Evolutionary conservation across 306 rosid species (phyloP), one percentile per base, ranked within the genome.

Genomic region (Cicer pinnatifidum): DNA sequence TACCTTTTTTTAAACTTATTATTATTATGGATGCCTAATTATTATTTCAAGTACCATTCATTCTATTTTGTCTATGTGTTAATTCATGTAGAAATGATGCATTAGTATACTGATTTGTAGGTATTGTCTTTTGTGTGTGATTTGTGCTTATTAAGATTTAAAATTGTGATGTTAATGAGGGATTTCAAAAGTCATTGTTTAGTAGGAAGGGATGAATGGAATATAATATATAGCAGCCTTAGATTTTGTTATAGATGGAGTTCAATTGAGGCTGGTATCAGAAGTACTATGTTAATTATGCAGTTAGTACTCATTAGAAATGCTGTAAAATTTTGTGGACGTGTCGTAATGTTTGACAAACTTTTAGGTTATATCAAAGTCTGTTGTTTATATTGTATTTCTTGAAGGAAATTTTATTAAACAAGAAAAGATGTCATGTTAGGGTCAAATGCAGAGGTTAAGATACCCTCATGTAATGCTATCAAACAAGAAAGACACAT

Each of bases 211-310:
- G 50, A 16, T 65, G 38, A 5, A 17, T 11, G 61, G 62, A 19
- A 45, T 58, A n/a, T 5, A 19, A 45, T 58, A n/a, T 5, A 45
- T 58, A 23, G 8, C 52, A 37, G n/a, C 20, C 4, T 8, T 9
- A 35, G 23, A 23, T 20, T 76, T 67, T 58, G 44, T 38, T 58
- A 35, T 35, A 8, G 51, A 67, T 68, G 51, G 33, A 58, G 33
- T 38, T 47, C 81, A 46, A 56, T 58, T 23, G 41, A 72, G 44
- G 58, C 35, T 56, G 51, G 45, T 12, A 70, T 37, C 35, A 35
- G 13, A 13, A 11, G 43, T 48, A 10, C 12, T 20, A 12, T 48
- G 28, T 40, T 62, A 13, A 40, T 7, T 64, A 64, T 28, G 35
- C 35, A 28, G 35, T 47, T 47, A 12, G n/a, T 47, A 12, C 6